phyloP scores from a whole-genome alignment of 176 grass and related monocot species.

The Eremochloa ophiuroides region DNA sequence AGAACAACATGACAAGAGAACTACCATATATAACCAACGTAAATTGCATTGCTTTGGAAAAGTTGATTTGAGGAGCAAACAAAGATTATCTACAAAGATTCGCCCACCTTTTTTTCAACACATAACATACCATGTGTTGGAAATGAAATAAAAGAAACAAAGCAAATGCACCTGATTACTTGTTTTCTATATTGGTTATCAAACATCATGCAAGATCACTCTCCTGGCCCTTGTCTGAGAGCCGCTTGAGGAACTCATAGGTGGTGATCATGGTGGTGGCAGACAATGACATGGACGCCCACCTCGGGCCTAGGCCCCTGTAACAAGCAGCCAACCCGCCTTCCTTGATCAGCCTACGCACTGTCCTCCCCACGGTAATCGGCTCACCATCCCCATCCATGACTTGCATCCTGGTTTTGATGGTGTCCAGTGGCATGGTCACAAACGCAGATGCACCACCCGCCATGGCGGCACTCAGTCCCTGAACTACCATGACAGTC shows the following conservation, averaged over 20 bases:
- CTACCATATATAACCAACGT: neutral
- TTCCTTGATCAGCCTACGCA: slow-evolving; percentile 57
- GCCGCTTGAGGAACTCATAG: slow-evolving; percentile 81
- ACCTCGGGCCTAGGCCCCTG: slow-evolving; percentile 70
- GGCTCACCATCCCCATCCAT: slow-evolving; percentile 49
- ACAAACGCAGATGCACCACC: slow-evolving; percentile 53
- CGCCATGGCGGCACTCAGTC: slow-evolving; percentile 55
- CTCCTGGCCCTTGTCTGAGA: slow-evolving; percentile 58
- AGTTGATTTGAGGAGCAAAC: slow-evolving; percentile 22
- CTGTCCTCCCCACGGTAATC: slow-evolving; percentile 45
- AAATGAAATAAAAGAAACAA: slow-evolving; percentile 38
- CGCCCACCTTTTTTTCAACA: slow-evolving; percentile 24
- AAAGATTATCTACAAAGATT: slow-evolving; percentile 38
- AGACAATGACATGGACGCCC: slow-evolving; percentile 84
- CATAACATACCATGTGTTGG: slow-evolving; percentile 27
- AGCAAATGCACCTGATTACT: slow-evolving; percentile 26
- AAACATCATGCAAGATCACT: slow-evolving; percentile 18
- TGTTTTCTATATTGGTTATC: slow-evolving; percentile 31
- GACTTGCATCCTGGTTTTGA: slow-evolving; percentile 91
- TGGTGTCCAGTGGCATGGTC: slow-evolving; percentile 85
- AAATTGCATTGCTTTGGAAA: slow-evolving; percentile 20
- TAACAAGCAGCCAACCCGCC: slow-evolving; percentile 72
- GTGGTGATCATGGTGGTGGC: slow-evolving; percentile 87
- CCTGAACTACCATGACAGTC: slow-evolving; percentile 70
- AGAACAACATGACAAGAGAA: neutral